These are phyloP conservation scores for Erucastrum elatum DNA, from an alignment of 345 rosid species.

Conservation along the genomic window DNA sequence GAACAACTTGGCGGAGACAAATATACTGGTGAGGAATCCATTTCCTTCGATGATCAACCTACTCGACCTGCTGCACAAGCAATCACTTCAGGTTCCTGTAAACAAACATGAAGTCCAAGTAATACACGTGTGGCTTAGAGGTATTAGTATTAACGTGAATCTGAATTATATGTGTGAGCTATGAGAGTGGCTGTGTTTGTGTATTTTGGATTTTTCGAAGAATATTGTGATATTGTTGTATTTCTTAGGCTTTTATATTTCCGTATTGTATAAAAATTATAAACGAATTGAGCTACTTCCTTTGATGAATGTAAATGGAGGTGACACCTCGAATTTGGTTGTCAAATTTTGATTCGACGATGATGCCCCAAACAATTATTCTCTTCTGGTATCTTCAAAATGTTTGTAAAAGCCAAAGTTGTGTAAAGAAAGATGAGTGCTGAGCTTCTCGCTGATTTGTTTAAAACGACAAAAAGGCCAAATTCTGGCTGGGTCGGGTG, in stretches of 20 bases:
- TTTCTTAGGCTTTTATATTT: not conserved
- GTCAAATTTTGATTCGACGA: no score
- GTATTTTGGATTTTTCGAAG: not conserved
- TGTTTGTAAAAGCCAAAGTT: no score
- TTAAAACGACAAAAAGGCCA: no score
- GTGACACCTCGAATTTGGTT: no score
- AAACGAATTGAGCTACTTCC: not conserved
- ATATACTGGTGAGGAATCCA: conserved; percentile 46
- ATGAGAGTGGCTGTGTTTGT: not conserved
- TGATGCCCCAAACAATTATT: no score
- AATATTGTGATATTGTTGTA: not conserved
- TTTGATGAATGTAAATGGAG: not conserved
- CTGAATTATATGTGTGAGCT: not conserved
- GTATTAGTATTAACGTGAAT: not conserved
- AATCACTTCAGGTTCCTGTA: no score
- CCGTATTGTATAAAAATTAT: not conserved
- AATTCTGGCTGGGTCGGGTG: no score
- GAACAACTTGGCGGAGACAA: conserved; percentile 70
- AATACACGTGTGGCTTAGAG: not conserved
- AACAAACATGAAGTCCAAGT: no score
- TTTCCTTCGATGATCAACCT: not conserved
- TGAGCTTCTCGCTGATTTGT: no score
- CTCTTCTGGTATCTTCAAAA: no score
- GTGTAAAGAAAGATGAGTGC: no score
- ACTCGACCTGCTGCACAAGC: no score